Conservation (phyloP, 345 rosid species). For the Dimocarpus longan region DNA sequence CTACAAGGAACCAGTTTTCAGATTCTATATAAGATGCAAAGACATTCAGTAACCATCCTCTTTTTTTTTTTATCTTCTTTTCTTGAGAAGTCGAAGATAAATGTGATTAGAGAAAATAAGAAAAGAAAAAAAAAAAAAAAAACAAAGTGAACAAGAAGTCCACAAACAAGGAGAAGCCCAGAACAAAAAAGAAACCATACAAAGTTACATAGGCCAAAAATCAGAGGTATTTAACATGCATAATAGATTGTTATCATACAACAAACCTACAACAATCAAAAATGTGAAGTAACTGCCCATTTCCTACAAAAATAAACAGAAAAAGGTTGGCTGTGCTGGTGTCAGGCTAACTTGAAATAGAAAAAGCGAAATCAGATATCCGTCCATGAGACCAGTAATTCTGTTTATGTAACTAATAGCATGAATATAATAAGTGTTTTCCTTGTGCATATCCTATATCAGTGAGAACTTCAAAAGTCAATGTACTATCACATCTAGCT, state of each 20-base stretch:
- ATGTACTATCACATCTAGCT: no score
- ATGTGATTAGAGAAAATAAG: no score
- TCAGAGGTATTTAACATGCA: neutral
- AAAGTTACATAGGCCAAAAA: neutral
- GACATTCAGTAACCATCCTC: neutral
- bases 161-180: neutral
- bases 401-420: neutral
- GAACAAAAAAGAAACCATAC: neutral
- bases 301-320: neutral
- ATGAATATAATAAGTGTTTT: neutral
- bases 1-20: neutral
- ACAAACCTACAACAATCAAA: neutral
- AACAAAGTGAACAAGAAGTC: neutral
- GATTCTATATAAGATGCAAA: neutral
- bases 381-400: neutral
- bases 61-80: no score
- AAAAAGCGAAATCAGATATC: conserved; percentile 7
- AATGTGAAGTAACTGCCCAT: neutral
- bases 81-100: neutral
- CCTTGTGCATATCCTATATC: neutral
- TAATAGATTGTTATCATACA: neutral
- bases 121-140: no score
- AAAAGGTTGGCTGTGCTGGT: neutral
- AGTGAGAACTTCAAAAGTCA: neutral
- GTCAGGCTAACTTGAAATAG: neutral